Base-by-base conservation (phyloP, 345 rosid species). In the Eucalyptus decipiens region DNA sequence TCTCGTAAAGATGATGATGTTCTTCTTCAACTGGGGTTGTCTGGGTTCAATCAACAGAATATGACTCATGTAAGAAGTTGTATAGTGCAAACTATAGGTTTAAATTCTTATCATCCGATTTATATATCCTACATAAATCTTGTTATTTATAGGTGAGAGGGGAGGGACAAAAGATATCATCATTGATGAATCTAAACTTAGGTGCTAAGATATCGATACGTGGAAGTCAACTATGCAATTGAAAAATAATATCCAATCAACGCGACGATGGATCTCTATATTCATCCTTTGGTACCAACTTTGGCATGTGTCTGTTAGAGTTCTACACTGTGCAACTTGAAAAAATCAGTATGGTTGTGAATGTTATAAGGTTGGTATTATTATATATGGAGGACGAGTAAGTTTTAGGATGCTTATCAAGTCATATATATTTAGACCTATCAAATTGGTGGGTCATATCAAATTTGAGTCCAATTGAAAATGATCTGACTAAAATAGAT, bases 401-500 rank as follows among this genome's bases (percentile, higher is more conserved):
- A 76, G 85, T 76, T 15, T 40, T 21, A 40, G 85, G 47, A 76
- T 72, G 45, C 14, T 11, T 72, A 18, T 34, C 23, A 72, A 42
- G 81, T 72, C 81, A 18, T 72, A 52, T 52, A 0, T 52, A 52
- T 52, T 52, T 52, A 52, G 58, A 52, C 58, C 58, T 21, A 52
- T 21, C 11, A 52, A 52, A 52, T 52, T 21, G 26, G 26, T 21
- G 58, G 58, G 2, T 52, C 26, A 1, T 52, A 52, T 52, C 26
- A 52, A 52, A 4, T 52, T 52, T 52, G 26, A 52, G 58, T 52
- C 26, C 58, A 52, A 52, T 21, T 0, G 58, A 52, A 52, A 52
- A 52, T 52, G 11, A 1, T 52, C 5, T 21, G 0, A 52, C 1
- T 52, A 0, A 52, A 52, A 52, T 52, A 52, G 5, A 21, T 5